phyloP scores from a whole-genome alignment of 768 basidiomycete genomes.

The Amyloporia xantha region DNA sequence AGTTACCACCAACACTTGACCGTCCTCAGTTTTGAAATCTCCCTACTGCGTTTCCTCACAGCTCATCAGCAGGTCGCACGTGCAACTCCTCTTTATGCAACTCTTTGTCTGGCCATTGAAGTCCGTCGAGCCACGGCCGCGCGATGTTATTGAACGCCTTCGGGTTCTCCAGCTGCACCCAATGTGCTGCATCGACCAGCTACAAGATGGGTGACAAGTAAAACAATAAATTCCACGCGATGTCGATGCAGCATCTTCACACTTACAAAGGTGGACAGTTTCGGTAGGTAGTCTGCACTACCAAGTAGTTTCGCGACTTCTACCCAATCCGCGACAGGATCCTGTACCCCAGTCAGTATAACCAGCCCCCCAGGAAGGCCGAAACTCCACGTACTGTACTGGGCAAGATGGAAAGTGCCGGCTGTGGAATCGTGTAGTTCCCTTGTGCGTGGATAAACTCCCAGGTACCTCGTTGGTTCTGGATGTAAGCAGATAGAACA shows the following conservation, averaged over 20 bases:
- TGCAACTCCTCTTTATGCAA: neutral
- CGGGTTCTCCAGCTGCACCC: conserved; percentile 61
- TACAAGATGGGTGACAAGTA: conserved; percentile 23
- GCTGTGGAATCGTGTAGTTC: conserved; percentile 37
- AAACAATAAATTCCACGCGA: neutral
- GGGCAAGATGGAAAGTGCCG: conserved; percentile 35
- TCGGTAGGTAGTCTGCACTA: conserved; percentile 27
- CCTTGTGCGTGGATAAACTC: conserved; percentile 32
- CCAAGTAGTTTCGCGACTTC: conserved; percentile 22
- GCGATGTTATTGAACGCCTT: conserved; percentile 43
- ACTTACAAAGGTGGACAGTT: conserved; percentile 28
- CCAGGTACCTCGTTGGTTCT: conserved; percentile 37
- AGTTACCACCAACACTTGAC: too few species aligned
- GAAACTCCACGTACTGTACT: conserved; percentile 24
- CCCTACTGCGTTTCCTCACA: too few species aligned
- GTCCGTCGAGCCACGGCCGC: conserved; percentile 40
- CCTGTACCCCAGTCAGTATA: conserved; percentile 18
- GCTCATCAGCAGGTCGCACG: neutral
- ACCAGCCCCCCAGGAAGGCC: neutral
- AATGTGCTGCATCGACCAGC: conserved; percentile 53
- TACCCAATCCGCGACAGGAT: conserved; percentile 41
- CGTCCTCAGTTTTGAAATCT: too few species aligned
- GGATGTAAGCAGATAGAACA: neutral
- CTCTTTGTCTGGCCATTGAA: neutral
- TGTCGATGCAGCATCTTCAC: neutral